These are phyloP conservation scores for Podospora sp. DNA, from an alignment of 495 filamentous ascomycete genomes.

Conservation along the genomic window DNA sequence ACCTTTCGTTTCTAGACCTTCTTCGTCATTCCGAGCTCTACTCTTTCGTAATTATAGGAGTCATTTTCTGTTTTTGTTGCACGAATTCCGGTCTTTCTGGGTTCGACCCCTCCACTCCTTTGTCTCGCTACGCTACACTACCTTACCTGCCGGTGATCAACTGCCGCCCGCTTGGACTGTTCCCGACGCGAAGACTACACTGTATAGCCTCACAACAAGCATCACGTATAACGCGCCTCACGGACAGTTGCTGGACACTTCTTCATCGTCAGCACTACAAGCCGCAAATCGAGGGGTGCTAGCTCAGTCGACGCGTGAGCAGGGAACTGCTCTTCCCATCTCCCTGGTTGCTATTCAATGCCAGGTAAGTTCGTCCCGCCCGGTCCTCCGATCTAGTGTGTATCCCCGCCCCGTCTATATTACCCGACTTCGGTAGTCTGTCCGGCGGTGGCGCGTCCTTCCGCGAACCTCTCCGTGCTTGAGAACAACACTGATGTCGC, in stretches of 20 bases:
- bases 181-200: background rate
- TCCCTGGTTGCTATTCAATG: constrained; percentile 43
- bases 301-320: constrained; percentile 31
- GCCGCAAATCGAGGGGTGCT: background rate
- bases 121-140: background rate
- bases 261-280: background rate
- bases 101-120: background rate
- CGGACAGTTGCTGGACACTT: constrained; percentile 11
- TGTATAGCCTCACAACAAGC: background rate
- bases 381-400: background rate
- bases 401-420: background rate
- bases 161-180: background rate
- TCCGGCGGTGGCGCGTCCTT: background rate
- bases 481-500: background rate
- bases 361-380: constrained; percentile 42
- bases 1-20: background rate
- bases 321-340: constrained; percentile 41
- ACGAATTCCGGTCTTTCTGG: background rate
- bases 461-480: background rate
- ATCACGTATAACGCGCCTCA: background rate
- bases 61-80: background rate
- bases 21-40: background rate
- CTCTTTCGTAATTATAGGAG: background rate
- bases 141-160: background rate
- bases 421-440: background rate